Evolutionary conservation across 768 basidiomycete species (phyloP), one percentile per base, ranked within the genome.

Genomic region (Leccinum pellstonianum): DNA sequence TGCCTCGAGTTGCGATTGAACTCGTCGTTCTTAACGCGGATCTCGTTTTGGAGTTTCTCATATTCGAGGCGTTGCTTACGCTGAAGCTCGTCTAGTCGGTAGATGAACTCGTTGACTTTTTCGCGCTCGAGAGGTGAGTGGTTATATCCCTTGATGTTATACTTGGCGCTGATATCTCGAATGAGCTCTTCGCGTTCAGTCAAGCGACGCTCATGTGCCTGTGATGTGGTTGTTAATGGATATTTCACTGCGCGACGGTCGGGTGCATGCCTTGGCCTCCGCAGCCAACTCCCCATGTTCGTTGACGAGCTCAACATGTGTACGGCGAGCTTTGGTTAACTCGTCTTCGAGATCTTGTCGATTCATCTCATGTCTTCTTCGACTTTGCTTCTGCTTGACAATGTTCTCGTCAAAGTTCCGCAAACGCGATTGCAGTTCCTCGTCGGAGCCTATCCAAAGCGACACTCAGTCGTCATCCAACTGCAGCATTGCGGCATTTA

Each of bases 181-280:
- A 98, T 87, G 23, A 87, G 76, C 14, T 80, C 78, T 70, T 95
- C 94, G 31, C 95, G 86, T 5, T 86, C 85, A 2, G 70, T 66
- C 41, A 95, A 74, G 25, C 89, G 86, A 50, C 82, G 77, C 55
- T 86, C 84, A 73, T 96, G 91, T 14, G 84, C 83, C 93, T 96
- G 60, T 51, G 1, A 52, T 8, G 11, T 51, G 5, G 2, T 43
- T 14, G 1, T 57, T 14, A 54, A 17, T 5, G 6, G 29, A 58
- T 41, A 12, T 56, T 41, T 35, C 38, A n/a, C 4, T 25, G 9
- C 5, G 41, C 11, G 17, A 27, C 3, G 17, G 9, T 43, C 1
- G 15, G 58, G 59, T 15, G n/a, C 54, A 11, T 60, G 88, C 93
- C 76, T 91, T 86, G 46, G 87, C 85, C 68, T 94, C 87, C 0